A percentile compares a stretch with the other conserved stretches of the same genome.
Conservation (phyloP, 352 stramenopile genomes). For the Hyaloperonospora arabidopsidis region DNA sequence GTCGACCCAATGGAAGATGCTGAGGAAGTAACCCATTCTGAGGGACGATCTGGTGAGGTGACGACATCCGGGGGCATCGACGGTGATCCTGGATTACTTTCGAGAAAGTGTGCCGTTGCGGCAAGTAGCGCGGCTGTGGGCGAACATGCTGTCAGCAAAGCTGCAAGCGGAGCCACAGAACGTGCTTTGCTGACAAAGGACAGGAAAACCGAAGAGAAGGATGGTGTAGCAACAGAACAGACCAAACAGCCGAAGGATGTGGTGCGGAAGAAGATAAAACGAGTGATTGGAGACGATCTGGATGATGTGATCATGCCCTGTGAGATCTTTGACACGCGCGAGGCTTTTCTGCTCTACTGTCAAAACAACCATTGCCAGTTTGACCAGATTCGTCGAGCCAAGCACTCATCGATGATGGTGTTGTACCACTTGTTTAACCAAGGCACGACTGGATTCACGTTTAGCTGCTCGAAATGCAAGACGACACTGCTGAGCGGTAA, state of each 20-base stretch:
- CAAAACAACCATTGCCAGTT: conserved; percentile 86
- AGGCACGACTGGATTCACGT: conserved; percentile 95
- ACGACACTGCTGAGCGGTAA: conserved; percentile 92
- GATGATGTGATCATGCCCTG: conserved; percentile 94
- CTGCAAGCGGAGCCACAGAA: conserved; percentile 16
- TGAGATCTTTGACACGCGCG: conserved; percentile 92
- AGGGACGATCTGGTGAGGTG: conserved; percentile 12
- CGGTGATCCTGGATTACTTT: conserved; percentile 15
- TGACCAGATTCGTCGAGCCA: conserved; percentile 72
- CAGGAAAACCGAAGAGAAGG: conserved; percentile 18
- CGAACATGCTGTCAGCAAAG: conserved; percentile 18
- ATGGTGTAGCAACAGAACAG: conserved; percentile 26
- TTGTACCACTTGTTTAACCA: conserved; percentile 87
- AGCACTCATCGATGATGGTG: conserved; percentile 83
- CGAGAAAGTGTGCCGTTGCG: background rate
- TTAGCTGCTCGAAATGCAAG: conserved; percentile 92
- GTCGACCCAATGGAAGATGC: conserved; percentile 35
- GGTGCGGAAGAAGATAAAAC: conserved; percentile 21
- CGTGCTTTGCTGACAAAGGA: conserved; percentile 18
- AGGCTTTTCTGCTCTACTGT: conserved; percentile 86
- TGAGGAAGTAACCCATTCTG: conserved; percentile 16
- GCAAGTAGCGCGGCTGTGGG: conserved; percentile 1
- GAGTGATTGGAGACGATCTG: conserved; percentile 47
- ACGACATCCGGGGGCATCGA: conserved; percentile 16
- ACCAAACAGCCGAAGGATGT: conserved; percentile 16